These are phyloP conservation scores for Sporothrix schenckii DNA, from an alignment of 2,329 filamentous ascomycete species.

Conservation along the genomic window DNA sequence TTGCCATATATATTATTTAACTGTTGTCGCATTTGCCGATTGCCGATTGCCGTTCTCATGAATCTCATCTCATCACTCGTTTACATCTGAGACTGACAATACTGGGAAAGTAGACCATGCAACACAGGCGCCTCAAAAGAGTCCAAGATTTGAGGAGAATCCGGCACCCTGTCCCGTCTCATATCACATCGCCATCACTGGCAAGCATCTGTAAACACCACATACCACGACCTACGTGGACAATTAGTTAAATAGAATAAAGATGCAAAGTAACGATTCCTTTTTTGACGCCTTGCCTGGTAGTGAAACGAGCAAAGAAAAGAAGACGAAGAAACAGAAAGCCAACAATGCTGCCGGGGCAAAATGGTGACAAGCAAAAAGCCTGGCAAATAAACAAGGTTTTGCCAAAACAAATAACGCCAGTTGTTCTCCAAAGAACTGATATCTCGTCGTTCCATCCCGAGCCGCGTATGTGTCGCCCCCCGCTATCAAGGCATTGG, in stretches of 20 bases:
- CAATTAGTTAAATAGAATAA: background rate
- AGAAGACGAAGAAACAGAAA: background rate
- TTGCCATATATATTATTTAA: background rate
- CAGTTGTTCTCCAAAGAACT: background rate
- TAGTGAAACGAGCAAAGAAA: slow-evolving; percentile 10
- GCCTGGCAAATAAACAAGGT: background rate
- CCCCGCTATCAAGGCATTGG: background rate
- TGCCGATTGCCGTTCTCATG: background rate
- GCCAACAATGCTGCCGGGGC: background rate
- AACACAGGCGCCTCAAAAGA: background rate
- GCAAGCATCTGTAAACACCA: too few relatives aligned
- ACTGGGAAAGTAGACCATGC: background rate
- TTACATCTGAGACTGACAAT: background rate
- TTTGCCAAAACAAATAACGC: slow-evolving; percentile 13
- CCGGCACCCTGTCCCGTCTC: background rate
- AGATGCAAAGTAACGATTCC: background rate
- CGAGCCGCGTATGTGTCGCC: background rate
- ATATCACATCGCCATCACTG: background rate
- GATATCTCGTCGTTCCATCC: slow-evolving; percentile 1
- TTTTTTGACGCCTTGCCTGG: slow-evolving; percentile 31
- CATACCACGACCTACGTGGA: too few relatives aligned
- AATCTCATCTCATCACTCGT: background rate
- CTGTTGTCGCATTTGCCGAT: background rate
- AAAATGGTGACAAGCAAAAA: background rate
- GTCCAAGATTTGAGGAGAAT: background rate